phyloP scores from a whole-genome alignment of 2,329 filamentous ascomycete species.

The Exophiala bonariae region DNA sequence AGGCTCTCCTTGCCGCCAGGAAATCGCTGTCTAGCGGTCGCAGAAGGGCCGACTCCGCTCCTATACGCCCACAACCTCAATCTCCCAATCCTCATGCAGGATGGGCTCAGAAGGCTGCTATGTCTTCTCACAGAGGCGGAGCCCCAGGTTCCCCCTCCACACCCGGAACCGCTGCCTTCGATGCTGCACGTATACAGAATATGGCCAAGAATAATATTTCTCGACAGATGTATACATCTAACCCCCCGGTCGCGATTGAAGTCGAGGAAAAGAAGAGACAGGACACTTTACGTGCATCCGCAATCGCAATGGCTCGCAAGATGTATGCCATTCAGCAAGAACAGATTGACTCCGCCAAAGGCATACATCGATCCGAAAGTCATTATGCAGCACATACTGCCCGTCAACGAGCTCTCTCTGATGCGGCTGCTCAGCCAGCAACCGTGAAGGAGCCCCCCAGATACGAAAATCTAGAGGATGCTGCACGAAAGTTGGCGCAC shows the following conservation, averaged over 20 bases:
- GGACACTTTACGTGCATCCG: constrained; percentile 75
- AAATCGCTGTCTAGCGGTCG: constrained; percentile 68
- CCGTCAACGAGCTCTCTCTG: constrained; percentile 31
- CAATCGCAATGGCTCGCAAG: constrained; percentile 83
- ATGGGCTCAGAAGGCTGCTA: constrained; percentile 72
- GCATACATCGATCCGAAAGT: constrained; percentile 33
- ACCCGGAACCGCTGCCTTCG: constrained; percentile 42
- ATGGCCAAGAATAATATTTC: constrained; percentile 67
- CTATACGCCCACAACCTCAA: constrained; percentile 39
- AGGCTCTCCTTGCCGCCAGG: constrained; percentile 73
- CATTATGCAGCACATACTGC: constrained; percentile 37
- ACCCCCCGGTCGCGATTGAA: constrained; percentile 70
- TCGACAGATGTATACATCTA: constrained; percentile 74
- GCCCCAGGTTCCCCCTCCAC: constrained; percentile 44
- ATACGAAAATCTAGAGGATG: constrained; percentile 69
- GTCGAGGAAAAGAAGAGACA: constrained; percentile 71
- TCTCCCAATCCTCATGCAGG: constrained; percentile 37
- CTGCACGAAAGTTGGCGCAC: constrained; percentile 81
- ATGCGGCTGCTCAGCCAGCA: constrained; percentile 18
- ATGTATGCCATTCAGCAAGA: constrained; percentile 76
- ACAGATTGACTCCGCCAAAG: constrained; percentile 52
- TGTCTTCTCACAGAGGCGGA: constrained; percentile 57
- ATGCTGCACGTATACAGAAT: constrained; percentile 64
- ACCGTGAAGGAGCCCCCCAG: constrained; percentile 12
- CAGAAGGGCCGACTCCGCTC: constrained; percentile 65